Percentiles rank a stretch among this genome's conserved stretches.
phyloP scores from a whole-genome alignment of 2,329 filamentous ascomycete species.

The Chrysoporthe deuterocubensis region DNA sequence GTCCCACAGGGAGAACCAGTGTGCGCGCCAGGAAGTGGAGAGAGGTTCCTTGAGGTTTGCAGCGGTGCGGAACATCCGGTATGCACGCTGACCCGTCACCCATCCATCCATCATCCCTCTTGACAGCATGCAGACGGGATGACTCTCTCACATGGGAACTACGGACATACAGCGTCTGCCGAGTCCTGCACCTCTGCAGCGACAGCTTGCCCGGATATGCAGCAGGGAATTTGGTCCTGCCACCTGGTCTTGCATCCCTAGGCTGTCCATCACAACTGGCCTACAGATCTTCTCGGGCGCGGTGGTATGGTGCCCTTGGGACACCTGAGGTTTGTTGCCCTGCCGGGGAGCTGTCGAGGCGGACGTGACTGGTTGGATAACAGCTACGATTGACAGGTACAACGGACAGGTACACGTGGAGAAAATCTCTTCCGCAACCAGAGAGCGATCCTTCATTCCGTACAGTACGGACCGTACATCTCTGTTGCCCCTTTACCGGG shows the following conservation, averaged over 20 bases:
- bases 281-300: background rate
- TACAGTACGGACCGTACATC: background rate
- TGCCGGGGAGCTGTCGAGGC: background rate
- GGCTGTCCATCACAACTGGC: background rate
- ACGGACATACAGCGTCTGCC: background rate
- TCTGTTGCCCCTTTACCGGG: background rate
- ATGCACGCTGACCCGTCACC: background rate
- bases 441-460: background rate
- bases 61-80: background rate
- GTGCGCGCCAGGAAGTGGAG: slow-evolving; percentile 1
- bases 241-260: background rate
- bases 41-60: background rate
- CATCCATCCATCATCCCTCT: background rate
- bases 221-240: background rate
- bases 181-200: background rate
- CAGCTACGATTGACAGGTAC: slow-evolving; percentile 7
- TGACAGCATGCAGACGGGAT: background rate
- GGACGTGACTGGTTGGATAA: slow-evolving; percentile 1
- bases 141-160: background rate
- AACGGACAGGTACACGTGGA: background rate
- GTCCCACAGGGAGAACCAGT: background rate
- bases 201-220: background rate
- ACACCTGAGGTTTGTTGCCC: background rate
- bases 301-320: background rate
- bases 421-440: slow-evolving; percentile 7